phyloP scores from a whole-genome alignment of 768 basidiomycete genomes.

The Imleria badia region DNA sequence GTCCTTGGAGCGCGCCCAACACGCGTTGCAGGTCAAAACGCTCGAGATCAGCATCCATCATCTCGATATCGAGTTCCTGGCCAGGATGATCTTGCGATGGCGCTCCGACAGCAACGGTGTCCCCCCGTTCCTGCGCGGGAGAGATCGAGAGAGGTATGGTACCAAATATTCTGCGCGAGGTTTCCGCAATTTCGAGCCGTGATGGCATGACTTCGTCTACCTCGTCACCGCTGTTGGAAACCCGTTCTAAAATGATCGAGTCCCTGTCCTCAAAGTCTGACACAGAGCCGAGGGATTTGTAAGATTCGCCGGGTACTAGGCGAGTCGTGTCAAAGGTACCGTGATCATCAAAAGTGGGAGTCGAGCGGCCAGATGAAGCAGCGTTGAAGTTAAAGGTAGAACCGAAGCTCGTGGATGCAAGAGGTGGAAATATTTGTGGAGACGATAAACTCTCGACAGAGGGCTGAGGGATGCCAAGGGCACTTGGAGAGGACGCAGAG shows the following conservation, averaged over 20 bases:
- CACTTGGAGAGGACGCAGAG: constrained; percentile 46
- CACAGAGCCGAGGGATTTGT: constrained; percentile 56
- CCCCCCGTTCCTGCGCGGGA: constrained; percentile 13
- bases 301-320: constrained; percentile 32
- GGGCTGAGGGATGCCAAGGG: background rate
- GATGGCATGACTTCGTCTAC: constrained; percentile 43
- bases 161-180: constrained; percentile 54
- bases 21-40: constrained; percentile 64
- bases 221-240: background rate
- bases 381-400: constrained; percentile 30
- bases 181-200: constrained; percentile 46
- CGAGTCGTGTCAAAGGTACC: constrained; percentile 14
- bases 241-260: constrained; percentile 16
- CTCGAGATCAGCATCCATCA: constrained; percentile 39
- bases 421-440: constrained; percentile 1
- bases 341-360: constrained; percentile 25
- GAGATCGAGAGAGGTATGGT: constrained; percentile 15
- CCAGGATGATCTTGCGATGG: constrained; percentile 28
- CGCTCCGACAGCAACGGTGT: constrained; percentile 5
- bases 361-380: constrained; percentile 23
- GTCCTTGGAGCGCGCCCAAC: constrained; percentile 58
- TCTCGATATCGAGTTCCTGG: constrained; percentile 26
- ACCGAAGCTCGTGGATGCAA: constrained; percentile 21
- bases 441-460: constrained; percentile 2
- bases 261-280: constrained; percentile 55